These are phyloP conservation scores for Rhodotorula kratochvilovae DNA, from an alignment of 768 basidiomycete genomes.

Conservation along the genomic window DNA sequence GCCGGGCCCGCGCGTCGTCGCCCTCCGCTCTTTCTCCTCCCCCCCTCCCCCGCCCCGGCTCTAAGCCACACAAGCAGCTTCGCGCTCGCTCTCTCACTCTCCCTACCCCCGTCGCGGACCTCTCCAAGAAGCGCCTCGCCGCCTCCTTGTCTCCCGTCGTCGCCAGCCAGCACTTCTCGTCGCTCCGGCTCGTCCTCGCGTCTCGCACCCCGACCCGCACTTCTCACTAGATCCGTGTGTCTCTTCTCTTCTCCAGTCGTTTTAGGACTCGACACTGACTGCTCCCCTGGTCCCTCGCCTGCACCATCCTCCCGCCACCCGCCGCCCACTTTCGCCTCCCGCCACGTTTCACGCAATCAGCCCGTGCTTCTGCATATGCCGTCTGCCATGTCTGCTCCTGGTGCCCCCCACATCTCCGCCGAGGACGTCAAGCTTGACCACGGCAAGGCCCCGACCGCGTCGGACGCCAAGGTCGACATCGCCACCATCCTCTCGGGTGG, in stretches of 20 bases:
- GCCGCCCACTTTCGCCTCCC: neutral
- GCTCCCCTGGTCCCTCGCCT: neutral
- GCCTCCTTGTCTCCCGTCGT: neutral
- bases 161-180: neutral
- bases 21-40: neutral
- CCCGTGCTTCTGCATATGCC: neutral
- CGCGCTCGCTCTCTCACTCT: neutral
- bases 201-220: neutral
- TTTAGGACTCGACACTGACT: neutral
- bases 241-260: rapidly evolving
- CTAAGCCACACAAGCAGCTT: neutral
- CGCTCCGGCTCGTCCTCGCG: neutral
- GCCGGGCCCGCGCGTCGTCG: too few relatives aligned
- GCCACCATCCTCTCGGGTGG: slow-evolving; percentile 36
- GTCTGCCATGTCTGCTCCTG: slow-evolving; percentile 28
- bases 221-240: neutral
- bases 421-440: slow-evolving; percentile 33
- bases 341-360: neutral
- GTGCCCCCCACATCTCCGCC: slow-evolving; percentile 28
- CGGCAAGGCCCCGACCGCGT: slow-evolving; percentile 7
- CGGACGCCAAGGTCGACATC: slow-evolving; percentile 42
- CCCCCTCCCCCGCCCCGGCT: too few relatives aligned
- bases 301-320: neutral
- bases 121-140: neutral
- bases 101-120: neutral